These are phyloP conservation scores for Dothiorella sarmentorum DNA, from an alignment of 2,329 filamentous ascomycete species.

Conservation along the genomic window DNA sequence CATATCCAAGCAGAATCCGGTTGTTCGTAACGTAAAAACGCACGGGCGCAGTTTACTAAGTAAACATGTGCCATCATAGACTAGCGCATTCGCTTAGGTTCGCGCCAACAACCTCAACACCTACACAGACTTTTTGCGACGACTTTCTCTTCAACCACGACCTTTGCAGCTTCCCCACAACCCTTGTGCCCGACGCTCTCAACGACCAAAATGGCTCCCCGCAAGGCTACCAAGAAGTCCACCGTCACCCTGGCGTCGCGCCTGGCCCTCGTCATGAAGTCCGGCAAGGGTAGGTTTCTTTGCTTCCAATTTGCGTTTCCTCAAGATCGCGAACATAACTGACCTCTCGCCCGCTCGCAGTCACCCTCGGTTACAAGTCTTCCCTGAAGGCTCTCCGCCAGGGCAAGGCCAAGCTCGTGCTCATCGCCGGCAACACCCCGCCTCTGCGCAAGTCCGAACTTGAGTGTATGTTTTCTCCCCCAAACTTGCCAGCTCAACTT, in stretches of 20 bases:
- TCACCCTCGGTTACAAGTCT: constrained; percentile 86
- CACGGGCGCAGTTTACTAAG: no score
- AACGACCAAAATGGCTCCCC: not conserved
- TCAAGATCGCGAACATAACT: not conserved
- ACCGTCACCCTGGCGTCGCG: not conserved
- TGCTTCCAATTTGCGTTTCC: not conserved
- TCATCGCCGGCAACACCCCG: constrained; percentile 92
- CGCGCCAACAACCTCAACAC: not conserved
- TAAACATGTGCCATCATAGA: no score
- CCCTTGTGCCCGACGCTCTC: not conserved
- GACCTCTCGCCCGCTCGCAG: constrained; percentile 36
- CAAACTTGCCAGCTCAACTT: no score
- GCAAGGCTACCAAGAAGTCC: not conserved
- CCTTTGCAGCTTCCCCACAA: not conserved
- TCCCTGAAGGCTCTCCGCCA: constrained; percentile 82
- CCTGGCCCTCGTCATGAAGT: not conserved
- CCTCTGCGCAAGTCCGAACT: constrained; percentile 97
- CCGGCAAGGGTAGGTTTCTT: not conserved
- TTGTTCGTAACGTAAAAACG: no score
- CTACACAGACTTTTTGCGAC: not conserved
- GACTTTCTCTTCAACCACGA: not conserved
- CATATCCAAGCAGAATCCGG: no score
- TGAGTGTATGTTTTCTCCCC: constrained; percentile 56
- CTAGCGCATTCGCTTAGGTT: not conserved
- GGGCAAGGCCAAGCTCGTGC: constrained; percentile 98